Base-by-base conservation (phyloP, 495 filamentous ascomycete genomes). In the Echria macrotheca region DNA sequence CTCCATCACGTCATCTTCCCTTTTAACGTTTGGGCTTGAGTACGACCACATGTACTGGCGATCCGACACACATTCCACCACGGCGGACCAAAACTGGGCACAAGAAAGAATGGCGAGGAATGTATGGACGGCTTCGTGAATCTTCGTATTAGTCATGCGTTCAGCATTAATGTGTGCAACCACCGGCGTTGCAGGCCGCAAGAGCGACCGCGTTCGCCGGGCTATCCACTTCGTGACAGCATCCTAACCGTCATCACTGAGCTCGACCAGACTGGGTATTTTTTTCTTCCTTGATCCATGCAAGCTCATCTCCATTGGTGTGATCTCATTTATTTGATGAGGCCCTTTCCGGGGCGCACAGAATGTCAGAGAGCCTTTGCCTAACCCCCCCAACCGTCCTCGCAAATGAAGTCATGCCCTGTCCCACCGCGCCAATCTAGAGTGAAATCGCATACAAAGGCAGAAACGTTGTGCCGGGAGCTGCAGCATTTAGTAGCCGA, bases 401-500 rank as follows among this genome's bases (percentile, higher is more conserved):
- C 63, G 63, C 54, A 66, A 56, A 64, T 66, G 60, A 66, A 66
- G 60, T 64, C 60, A 62, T 66, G 63, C 63, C 65, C 65, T 55
- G 58, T 64, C 66, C 65, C 61, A 62, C 64, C 63, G 57, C 65
- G 65, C 65, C 65, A 64, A 65, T 68, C 65, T 68, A 64, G 62
- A 64, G 63, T 53, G 53, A 68, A 68, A 68, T 56, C 58, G 56
- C 60, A 64, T 52, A 66, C 62, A 66, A 55, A 60, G 64, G 53
- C 49, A 12, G 12, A 58, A 60, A 54, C 50, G 50, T 45, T 44
- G 53, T 53, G 55, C 35, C 26, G 53, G 24, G 40, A 43, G 49
- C 59, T 36, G 55, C 60, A 65, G 53, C 47, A 36, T 60, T 50
- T 79, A 80, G 73, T 80, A 78, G 63, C 77, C 77, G 63, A 59